phyloP scores from a whole-genome alignment of 345 rosid species.

The Anacardium occidentale region DNA sequence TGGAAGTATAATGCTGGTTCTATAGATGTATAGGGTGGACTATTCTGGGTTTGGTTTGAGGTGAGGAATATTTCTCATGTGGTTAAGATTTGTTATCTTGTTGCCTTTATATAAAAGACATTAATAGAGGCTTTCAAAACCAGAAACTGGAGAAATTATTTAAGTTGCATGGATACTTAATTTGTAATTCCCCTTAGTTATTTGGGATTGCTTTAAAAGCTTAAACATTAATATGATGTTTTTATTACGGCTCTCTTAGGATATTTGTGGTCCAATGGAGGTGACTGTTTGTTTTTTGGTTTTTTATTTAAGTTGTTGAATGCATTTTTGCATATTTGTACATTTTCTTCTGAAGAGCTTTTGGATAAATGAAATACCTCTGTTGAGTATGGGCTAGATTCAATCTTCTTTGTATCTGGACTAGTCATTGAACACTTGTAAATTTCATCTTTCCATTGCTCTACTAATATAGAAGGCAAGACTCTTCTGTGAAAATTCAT shows the following conservation, averaged over 20 bases:
- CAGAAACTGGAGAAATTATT: slow-evolving; percentile 17
- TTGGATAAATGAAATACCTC: neutral
- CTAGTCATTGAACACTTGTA: neutral
- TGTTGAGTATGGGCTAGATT: neutral
- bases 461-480: neutral
- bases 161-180: slow-evolving; percentile 7
- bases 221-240: neutral
- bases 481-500: neutral
- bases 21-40: slow-evolving; percentile 15
- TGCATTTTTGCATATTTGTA: neutral
- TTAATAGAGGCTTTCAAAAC: slow-evolving; percentile 15
- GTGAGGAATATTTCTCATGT: slow-evolving; percentile 30
- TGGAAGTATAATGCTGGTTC: slow-evolving; percentile 26
- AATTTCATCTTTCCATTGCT: neutral
- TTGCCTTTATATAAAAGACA: slow-evolving; percentile 21
- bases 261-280: neutral
- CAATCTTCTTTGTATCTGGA: neutral
- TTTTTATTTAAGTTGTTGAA: slow-evolving; percentile 2
- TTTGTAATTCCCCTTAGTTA: slow-evolving; percentile 4
- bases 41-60: slow-evolving; percentile 29
- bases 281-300: neutral
- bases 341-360: neutral
- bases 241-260: neutral
- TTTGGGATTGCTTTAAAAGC: neutral
- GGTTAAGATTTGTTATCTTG: slow-evolving; percentile 11